These are phyloP conservation scores for Malassezia psittaci DNA, from an alignment of 1,284 basidiomycete species.

Conservation along the genomic window DNA sequence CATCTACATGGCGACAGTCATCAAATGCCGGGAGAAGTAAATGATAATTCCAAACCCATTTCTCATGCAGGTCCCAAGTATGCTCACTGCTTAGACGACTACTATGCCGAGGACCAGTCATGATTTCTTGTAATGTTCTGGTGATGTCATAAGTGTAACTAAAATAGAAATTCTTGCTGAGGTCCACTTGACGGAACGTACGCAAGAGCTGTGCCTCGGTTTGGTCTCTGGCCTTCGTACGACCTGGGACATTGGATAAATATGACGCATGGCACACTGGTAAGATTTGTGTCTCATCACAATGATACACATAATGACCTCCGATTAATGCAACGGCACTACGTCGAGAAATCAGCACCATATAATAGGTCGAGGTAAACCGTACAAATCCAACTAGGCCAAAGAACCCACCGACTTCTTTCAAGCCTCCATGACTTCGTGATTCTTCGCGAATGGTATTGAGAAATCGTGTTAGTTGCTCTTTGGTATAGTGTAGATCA, in stretches of 20 bases:
- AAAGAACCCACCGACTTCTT: constrained; percentile 54
- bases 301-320: constrained; percentile 94
- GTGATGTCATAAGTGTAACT: constrained; percentile 95
- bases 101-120: constrained; percentile 54
- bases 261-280: constrained; percentile 50
- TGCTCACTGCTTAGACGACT: constrained; percentile 18
- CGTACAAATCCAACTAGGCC: constrained; percentile 56
- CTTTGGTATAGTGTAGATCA: constrained; percentile 61
- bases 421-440: constrained; percentile 72
- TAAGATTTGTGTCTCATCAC: constrained; percentile 78
- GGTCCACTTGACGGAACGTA: constrained; percentile 93
- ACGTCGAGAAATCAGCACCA: constrained; percentile 67
- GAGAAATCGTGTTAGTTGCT: constrained; percentile 77
- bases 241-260: constrained; percentile 26
- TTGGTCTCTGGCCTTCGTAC: constrained; percentile 37
- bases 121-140: constrained; percentile 82
- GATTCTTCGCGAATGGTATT: constrained; percentile 94
- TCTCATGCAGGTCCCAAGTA: constrained; percentile 63
- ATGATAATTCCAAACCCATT: constrained; percentile 93
- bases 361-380: constrained; percentile 46
- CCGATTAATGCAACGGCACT: constrained; percentile 86
- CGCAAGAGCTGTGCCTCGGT: constrained; percentile 57
- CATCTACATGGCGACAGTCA: constrained; percentile 11
- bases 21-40: constrained; percentile 61
- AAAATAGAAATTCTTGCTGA: constrained; percentile 99